Conservation (phyloP, 164 flowering plant genomes). For the Cinnamomum micranthum region DNA sequence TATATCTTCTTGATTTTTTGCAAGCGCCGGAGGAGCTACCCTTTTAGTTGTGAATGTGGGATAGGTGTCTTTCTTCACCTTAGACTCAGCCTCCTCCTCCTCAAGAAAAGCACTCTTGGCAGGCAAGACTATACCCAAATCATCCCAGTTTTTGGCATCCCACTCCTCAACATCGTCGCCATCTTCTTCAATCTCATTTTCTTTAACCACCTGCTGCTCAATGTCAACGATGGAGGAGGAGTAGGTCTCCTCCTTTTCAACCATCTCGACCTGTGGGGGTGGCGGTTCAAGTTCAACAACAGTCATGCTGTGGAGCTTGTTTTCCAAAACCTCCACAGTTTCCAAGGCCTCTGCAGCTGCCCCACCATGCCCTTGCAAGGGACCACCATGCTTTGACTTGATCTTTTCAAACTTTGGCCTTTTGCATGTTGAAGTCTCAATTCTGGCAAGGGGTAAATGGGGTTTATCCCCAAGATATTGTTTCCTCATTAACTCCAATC, state of each 20-base stretch:
- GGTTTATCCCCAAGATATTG: slow-evolving; percentile 65
- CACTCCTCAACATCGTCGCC: slow-evolving; percentile 69
- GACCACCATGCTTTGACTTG: slow-evolving; percentile 52
- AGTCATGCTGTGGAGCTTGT: slow-evolving; percentile 19
- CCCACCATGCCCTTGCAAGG: slow-evolving; percentile 46
- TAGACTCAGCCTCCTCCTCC: slow-evolving; percentile 73
- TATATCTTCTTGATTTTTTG: slow-evolving; percentile 24
- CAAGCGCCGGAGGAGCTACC: slow-evolving; percentile 17
- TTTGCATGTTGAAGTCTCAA: slow-evolving; percentile 37
- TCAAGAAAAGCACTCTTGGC: slow-evolving; percentile 75
- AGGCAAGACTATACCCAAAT: slow-evolving; percentile 50
- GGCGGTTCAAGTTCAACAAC: slow-evolving; percentile 12
- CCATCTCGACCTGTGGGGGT: slow-evolving; percentile 41
- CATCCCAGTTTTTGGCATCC: slow-evolving; percentile 99
- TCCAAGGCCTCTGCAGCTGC: slow-evolving; percentile 31
- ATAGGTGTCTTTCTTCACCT: slow-evolving; percentile 47
- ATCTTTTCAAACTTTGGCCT: slow-evolving; percentile 69
- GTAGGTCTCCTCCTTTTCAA: slow-evolving; percentile 29
- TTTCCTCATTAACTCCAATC: slow-evolving; percentile 71
- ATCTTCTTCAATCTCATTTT: slow-evolving; percentile 55
- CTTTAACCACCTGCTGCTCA: slow-evolving; percentile 35
- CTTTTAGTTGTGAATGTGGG: slow-evolving; percentile 24
- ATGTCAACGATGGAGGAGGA: slow-evolving; percentile 8
- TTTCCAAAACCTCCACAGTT: slow-evolving; percentile 32
- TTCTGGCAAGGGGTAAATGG: slow-evolving; percentile 37